Conservation (phyloP, 495 filamentous ascomycete species). For the Penicillium lividum region DNA sequence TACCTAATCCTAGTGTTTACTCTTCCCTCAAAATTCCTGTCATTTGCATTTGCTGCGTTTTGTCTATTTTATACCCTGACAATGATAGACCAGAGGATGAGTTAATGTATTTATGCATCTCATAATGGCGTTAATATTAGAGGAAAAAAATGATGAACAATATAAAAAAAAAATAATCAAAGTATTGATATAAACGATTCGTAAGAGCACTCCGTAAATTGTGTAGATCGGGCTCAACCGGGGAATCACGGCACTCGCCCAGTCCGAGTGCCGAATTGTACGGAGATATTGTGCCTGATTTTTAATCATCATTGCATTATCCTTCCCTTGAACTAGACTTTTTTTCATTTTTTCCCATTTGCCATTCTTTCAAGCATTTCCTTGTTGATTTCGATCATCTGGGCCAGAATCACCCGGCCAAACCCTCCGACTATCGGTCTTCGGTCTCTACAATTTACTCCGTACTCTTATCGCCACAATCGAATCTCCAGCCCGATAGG, state of each 20-base stretch:
- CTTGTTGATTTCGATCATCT: background rate
- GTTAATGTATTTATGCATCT: slow-evolving; percentile 17
- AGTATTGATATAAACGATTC: background rate
- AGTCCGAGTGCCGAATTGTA: slow-evolving; percentile 2
- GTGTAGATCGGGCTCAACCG: slow-evolving; percentile 1
- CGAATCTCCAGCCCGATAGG: slow-evolving; percentile 11
- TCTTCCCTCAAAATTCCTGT: background rate
- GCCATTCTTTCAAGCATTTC: background rate
- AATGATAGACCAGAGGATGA: slow-evolving; percentile 8
- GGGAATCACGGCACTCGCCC: background rate
- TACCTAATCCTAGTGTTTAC: slow-evolving; percentile 21
- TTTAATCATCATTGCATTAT: background rate
- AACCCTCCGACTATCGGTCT: slow-evolving; percentile 12
- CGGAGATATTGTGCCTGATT: background rate
- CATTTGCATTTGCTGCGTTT: slow-evolving; percentile 13
- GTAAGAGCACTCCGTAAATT: background rate
- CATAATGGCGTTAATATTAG: slow-evolving; percentile 1
- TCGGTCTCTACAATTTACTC: slow-evolving; percentile 2
- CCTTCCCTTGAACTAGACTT: background rate
- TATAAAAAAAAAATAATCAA: background rate
- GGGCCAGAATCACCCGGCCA: slow-evolving; percentile 4
- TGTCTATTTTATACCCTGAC: slow-evolving; percentile 22
- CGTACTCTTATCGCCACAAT: slow-evolving; percentile 23
- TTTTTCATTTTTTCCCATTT: background rate
- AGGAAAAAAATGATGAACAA: background rate